Percentiles rank a stretch among this genome's conserved stretches.
Conservation (phyloP, 2,329 filamentous ascomycete species). For the Cladophialophora immunda region DNA sequence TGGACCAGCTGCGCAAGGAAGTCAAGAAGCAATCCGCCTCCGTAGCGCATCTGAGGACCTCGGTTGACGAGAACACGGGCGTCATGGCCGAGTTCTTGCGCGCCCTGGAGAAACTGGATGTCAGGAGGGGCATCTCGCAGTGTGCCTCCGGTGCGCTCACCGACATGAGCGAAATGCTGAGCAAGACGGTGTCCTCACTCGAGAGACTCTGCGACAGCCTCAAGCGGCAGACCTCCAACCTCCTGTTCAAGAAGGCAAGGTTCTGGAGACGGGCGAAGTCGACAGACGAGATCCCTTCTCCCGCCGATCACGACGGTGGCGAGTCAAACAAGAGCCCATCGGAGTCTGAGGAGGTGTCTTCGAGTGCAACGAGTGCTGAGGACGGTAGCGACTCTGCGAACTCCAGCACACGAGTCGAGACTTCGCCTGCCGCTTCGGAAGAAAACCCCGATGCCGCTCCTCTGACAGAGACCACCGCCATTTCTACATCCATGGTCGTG, state of each 20-base stretch:
- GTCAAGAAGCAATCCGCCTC: slow-evolving; percentile 13
- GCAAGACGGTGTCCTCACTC: neutral
- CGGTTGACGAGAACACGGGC: slow-evolving; percentile 4
- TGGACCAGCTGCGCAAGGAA: slow-evolving; percentile 7
- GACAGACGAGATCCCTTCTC: neutral
- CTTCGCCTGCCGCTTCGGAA: neutral
- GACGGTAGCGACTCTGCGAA: neutral
- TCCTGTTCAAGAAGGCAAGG: neutral
- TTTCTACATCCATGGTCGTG: neutral
- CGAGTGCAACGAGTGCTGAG: neutral
- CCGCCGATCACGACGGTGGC: neutral
- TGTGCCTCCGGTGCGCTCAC: neutral
- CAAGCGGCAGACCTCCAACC: neutral
- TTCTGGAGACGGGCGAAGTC: slow-evolving; percentile 1
- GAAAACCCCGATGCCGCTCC: neutral
- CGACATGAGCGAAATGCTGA: slow-evolving; percentile 10
- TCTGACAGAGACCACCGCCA: neutral
- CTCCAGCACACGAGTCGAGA: neutral
- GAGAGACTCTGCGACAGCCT: slow-evolving; percentile 3
- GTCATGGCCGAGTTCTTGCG: slow-evolving; percentile 9
- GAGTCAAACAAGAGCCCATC: neutral
- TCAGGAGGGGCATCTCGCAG: neutral
- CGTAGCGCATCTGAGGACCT: neutral
- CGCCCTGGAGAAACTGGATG: neutral
- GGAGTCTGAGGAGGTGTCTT: neutral